Evolutionary conservation across 1,284 basidiomycete genomes (phyloP), one percentile per base, ranked within the genome.

Genomic region (Schizophyllum commune): DNA sequence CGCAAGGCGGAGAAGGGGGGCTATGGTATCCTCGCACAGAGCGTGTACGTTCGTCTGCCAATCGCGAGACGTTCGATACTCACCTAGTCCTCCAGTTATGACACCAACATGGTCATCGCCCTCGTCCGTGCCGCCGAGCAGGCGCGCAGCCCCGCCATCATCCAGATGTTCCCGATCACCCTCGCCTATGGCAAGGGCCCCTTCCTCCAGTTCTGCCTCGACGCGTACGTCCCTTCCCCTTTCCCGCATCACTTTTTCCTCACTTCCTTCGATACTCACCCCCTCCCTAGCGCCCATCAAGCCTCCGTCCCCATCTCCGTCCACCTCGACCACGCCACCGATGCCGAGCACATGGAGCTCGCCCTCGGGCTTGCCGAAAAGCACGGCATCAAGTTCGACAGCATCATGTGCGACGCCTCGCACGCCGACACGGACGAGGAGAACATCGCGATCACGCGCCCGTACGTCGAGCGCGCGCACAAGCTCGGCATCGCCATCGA

Each of bases 401-500:
- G 77, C 64, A 80, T 81, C 66, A 81, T 81, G 79, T 78, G 79
- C 2, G 79, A 81, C 66, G 79, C 79, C 7, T 78, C 76, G 61
- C 79, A 81, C 62, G 79, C 79, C 13, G 78, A 80, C 78, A 79
- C 76, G 0, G 79, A 81, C 63, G 78, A 81, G 66, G 79, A 81
- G 66, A 81, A 81, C 64, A 80, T 80, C 57, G 69, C 70, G 1
- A 71, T 81, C 47, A 77, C 79, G 2, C 72, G 74, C 4, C 79
- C 79, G 0, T 79, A 78, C 63, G 74, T 80, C 9, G 75, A 79
- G 56, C 76, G 79, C 7, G 78, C 77, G 4, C 67, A 67, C 7
- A 76, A 74, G 60, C 67, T 65, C 33, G 78, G 78, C 5, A 70
- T 82, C 34, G 75, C 77, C 0, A 77, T 82, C 4, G 79, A 82